Conservation (phyloP, 768 basidiomycete genomes). For the Phaeotremella fagi region DNA sequence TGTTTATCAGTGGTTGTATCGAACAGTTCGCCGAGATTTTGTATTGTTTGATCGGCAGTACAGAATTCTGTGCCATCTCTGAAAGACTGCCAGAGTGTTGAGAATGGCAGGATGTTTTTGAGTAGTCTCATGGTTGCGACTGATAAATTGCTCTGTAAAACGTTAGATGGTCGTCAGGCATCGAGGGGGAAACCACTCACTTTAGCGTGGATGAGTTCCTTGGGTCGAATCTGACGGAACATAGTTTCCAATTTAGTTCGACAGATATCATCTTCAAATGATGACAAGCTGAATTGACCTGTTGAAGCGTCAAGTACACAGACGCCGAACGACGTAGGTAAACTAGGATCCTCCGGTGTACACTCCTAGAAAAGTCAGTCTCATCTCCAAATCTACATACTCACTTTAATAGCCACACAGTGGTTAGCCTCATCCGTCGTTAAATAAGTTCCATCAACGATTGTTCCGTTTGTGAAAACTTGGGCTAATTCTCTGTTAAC, state of each 20-base stretch:
- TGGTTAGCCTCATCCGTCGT: constrained; percentile 92
- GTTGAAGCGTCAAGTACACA: constrained; percentile 92
- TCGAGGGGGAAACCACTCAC: constrained; percentile 50
- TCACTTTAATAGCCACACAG: constrained; percentile 75
- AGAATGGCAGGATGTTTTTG: constrained; percentile 70
- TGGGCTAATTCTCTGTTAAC: constrained; percentile 88
- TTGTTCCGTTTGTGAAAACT: constrained; percentile 93
- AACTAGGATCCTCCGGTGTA: constrained; percentile 6
- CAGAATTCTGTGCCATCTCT: constrained; percentile 73
- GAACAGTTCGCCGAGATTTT: constrained; percentile 34
- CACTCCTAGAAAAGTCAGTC: constrained; percentile 22
- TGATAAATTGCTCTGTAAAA: constrained; percentile 71
- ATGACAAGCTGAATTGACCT: constrained; percentile 84
- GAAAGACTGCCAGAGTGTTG: constrained; percentile 84
- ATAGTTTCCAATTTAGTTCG: constrained; percentile 89
- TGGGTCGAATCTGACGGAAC: constrained; percentile 81
- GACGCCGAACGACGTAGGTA: constrained; percentile 65
- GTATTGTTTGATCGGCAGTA: constrained; percentile 43
- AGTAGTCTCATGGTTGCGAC: constrained; percentile 75
- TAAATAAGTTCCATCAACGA: constrained; percentile 82
- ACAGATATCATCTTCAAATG: constrained; percentile 87
- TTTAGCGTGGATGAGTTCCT: constrained; percentile 87
- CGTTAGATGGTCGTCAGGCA: background rate
- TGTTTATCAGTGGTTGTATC: constrained; percentile 43
- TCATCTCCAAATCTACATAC: constrained; percentile 8